Evolutionary conservation across 345 rosid genomes (phyloP), one percentile per base, ranked within the genome.

Genomic region (Eucalyptus dawsonii): DNA sequence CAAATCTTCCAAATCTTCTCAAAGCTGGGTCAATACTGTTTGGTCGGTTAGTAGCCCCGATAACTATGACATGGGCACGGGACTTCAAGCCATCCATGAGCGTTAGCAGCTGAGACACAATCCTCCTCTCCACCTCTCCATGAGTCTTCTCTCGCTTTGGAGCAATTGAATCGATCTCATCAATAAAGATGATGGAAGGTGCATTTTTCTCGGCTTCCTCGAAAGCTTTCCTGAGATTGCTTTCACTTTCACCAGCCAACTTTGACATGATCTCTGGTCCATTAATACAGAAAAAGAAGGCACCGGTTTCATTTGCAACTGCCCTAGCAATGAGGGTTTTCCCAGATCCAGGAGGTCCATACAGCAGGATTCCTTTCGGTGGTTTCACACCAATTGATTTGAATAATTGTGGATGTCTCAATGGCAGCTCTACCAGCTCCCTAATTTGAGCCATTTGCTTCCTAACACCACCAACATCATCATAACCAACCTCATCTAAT

Each of bases 321-420:
- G 99, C 99, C 54, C 99, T 96, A 47, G 99, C 99, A 92, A 97
- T 95, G 15, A 97, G 91, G 85, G 99, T 97, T 94, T 97, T 97
- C 40, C 97, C 98, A 6, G 98, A 95, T 60, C 98, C 98, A 89
- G 97, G 98, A 88, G 98, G 97, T 40, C 98, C 99, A 88, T 94
- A 97, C 29, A 97, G 96, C 86, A 97, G 90, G 89, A 97, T 97
- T 88, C 99, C 99, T 88, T 97, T 97, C 0, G 99, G 99, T 89
- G 99, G 99, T 94, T 97, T 97, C 88, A 97, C 99, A 92, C 99
- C 99, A 91, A 97, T 97, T 8, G 99, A 97, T 89, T 97, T 97
- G 89, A 97, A 97, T 7, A 97, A 94, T 88, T 97, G 99, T 11
- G 99, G 99, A 89, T 97, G 99, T 92, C 99, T 95, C 89, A 97